phyloP scores from a whole-genome alignment of 768 basidiomycete genomes.

The Lactarius psammicola region DNA sequence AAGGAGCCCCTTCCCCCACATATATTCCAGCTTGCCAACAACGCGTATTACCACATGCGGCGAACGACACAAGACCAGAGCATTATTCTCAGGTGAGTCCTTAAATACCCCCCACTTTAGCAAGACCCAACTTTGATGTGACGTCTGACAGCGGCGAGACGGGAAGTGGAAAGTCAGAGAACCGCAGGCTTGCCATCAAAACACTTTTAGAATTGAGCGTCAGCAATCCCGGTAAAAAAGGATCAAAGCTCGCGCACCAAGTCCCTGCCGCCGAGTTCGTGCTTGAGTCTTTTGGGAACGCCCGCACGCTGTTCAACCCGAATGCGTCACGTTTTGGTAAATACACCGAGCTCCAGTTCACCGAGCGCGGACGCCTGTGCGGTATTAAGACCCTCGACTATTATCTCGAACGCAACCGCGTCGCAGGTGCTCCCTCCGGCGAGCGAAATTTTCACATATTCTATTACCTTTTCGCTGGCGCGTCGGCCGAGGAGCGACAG shows the following conservation, averaged over 20 bases:
- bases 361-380: slow-evolving; percentile 80
- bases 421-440: slow-evolving; percentile 83
- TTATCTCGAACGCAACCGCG: slow-evolving; percentile 88
- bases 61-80: slow-evolving; percentile 92
- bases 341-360: slow-evolving; percentile 97
- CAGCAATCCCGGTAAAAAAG: slow-evolving; percentile 88
- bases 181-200: slow-evolving; percentile 86
- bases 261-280: slow-evolving; percentile 94
- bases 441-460: slow-evolving; percentile 98
- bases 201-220: slow-evolving; percentile 88
- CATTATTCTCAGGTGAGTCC: slow-evolving; percentile 74
- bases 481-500: slow-evolving; percentile 80
- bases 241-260: slow-evolving; percentile 80
- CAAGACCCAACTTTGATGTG: background rate
- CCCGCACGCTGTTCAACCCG: slow-evolving; percentile 86
- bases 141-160: slow-evolving; percentile 72
- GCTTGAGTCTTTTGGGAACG: slow-evolving; percentile 91
- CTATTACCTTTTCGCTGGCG: slow-evolving; percentile 93
- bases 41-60: slow-evolving; percentile 94
- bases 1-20: slow-evolving; percentile 73
- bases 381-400: slow-evolving; percentile 97
- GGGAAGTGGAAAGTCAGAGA: slow-evolving; percentile 92
- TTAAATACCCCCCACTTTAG: background rate
- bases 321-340: slow-evolving; percentile 97
- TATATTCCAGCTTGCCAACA: slow-evolving; percentile 87